A percentile compares a stretch with the other conserved stretches of the same genome.
These are phyloP conservation scores for Aureobasidium sp. DNA, from an alignment of 2,329 filamentous ascomycete species.

Conservation along the genomic window DNA sequence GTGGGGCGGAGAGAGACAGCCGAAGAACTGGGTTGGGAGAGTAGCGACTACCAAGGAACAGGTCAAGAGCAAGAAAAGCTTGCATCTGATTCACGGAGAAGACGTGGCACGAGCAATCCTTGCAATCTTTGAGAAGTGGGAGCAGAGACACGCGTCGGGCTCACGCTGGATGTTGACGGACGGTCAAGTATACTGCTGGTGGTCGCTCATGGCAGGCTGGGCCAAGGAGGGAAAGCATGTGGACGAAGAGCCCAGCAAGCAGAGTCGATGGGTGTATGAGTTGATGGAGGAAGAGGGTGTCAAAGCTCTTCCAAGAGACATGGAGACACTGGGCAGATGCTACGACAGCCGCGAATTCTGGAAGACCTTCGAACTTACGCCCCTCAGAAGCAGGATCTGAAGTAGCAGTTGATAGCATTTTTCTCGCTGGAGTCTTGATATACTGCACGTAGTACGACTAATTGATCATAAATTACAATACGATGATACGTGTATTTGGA, in stretches of 20 bases:
- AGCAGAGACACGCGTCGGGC: slow-evolving; percentile 21
- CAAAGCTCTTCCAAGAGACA: slow-evolving; percentile 48
- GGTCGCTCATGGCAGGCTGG: slow-evolving; percentile 47
- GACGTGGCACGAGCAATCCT: slow-evolving; percentile 53
- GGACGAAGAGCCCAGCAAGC: slow-evolving; percentile 26
- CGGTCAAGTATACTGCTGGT: slow-evolving; percentile 60
- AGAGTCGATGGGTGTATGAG: slow-evolving; percentile 55
- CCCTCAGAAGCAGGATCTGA: slow-evolving; percentile 19
- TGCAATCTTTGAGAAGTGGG: slow-evolving; percentile 40
- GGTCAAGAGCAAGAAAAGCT: slow-evolving; percentile 44
- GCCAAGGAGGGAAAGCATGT: slow-evolving; percentile 29
- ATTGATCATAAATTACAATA: no score
- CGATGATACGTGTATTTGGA: no score
- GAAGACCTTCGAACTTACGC: slow-evolving; percentile 41
- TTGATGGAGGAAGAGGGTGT: slow-evolving; percentile 53
- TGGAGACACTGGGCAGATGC: slow-evolving; percentile 44
- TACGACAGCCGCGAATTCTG: slow-evolving; percentile 56
- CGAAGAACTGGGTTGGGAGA: slow-evolving; percentile 48
- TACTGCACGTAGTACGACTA: neutral
- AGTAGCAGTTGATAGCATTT: neutral
- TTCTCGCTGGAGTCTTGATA: no score
- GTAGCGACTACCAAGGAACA: slow-evolving; percentile 51
- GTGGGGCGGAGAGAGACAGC: slow-evolving; percentile 48
- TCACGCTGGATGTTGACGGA: slow-evolving; percentile 56
- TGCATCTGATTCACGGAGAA: slow-evolving; percentile 58